Base-by-base conservation (phyloP, 257 asterid genomes). In the Solanum sitiens region DNA sequence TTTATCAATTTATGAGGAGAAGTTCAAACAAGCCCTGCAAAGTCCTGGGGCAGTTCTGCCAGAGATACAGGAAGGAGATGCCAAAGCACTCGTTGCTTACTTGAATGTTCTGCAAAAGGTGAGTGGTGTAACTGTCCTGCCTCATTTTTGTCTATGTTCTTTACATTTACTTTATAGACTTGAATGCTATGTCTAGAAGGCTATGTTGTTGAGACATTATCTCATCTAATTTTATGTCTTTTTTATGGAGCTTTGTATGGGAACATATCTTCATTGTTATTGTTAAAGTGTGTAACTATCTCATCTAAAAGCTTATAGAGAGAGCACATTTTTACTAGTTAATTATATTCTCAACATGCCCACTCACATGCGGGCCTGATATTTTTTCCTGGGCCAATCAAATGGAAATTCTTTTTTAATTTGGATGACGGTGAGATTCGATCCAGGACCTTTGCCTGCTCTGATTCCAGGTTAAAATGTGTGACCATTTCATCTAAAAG, bases 11-110 rank as follows among this genome's bases (percentile, higher is more conserved):
- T 96, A 96, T 53, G 99, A 95, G 86, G 99, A 96, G 79, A 95
- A 93, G 92, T 96, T 96, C 92, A 95, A 94, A 89, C 96, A 92
- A 86, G 90, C 98, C 68, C 88, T 93, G 87, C 99, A 96, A 94
- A 95, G 87, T 90, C 95, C 98, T 33, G 98, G 99, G 87, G 93
- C 95, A 68, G 86, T 91, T 71, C 86, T 96, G 83, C 99, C 98
- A 7, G 96, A 96, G 89, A 91, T 97, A 92, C 96, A 95, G 90
- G 98, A 97, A 93, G 99, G 99, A 68, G 99, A 97, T 91, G 98
- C 99, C 83, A 94, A 94, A 92, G 99, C 97, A 74, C 94, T 97
- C 83, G 97, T 96, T 85, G 99, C 98, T 61, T 97, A 97, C 91
- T 92, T 97, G 95, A 92, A 92, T 90, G 98, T 97, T 90, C 93